Conservation (phyloP, 768 basidiomycete genomes). For the Phaeolepiota aurea region DNA sequence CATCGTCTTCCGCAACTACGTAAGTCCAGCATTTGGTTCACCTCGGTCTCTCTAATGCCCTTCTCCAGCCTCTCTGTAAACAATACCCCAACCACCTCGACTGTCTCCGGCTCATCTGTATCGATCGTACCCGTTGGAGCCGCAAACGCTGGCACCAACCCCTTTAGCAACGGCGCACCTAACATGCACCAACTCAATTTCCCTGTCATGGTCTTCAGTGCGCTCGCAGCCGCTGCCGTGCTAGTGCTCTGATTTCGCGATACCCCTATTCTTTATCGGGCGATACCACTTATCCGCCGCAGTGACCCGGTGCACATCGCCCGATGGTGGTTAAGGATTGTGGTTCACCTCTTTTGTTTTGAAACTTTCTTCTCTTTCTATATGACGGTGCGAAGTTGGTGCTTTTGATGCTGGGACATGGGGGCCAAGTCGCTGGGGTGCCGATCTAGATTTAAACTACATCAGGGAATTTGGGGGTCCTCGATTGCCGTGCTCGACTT, state of each 20-base stretch:
- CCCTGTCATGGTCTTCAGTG: constrained; percentile 32
- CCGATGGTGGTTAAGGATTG: too few relatives aligned
- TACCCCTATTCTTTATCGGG: constrained; percentile 14
- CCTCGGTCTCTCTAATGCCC: too few relatives aligned
- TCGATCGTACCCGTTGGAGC: constrained; percentile 30
- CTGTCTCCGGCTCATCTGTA: constrained; percentile 2
- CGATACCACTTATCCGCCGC: not conserved
- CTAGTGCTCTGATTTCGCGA: constrained; percentile 26
- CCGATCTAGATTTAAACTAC: not conserved
- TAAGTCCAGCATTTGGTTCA: constrained; percentile 5
- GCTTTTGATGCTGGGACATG: not conserved
- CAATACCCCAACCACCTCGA: constrained; percentile 8
- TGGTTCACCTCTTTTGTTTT: too few relatives aligned
- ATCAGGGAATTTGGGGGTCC: not conserved
- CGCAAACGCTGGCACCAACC: constrained; percentile 33
- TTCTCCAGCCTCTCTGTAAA: constrained; percentile 13
- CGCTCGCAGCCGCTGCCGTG: constrained; percentile 28
- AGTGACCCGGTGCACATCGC: not conserved
- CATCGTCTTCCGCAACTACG: too few relatives aligned
- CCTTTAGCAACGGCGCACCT: constrained; percentile 23
- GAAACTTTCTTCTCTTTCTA: constrained; percentile 8
- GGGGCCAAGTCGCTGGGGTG: not conserved
- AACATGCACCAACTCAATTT: constrained; percentile 28
- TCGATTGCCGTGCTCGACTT: not conserved
- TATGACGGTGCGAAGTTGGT: constrained; percentile 1